Evolutionary conservation across 2,329 filamentous ascomycete genomes (phyloP).

Genomic region (Neonectria coccinea): DNA sequence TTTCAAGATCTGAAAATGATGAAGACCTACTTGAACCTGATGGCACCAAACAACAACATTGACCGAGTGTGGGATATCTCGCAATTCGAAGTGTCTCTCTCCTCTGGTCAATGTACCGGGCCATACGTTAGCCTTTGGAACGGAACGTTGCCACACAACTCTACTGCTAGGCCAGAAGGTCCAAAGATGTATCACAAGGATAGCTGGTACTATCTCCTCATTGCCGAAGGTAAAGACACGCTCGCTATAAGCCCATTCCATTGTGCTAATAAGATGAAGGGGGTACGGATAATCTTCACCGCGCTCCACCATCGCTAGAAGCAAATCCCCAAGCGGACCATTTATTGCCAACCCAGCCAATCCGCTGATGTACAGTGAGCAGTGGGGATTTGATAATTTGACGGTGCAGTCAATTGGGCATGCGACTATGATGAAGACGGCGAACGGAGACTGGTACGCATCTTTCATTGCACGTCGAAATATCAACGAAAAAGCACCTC

Average conservation of each 20-base stretch:
- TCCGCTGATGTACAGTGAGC: conserved; percentile 16
- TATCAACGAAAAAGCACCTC: conserved; percentile 10
- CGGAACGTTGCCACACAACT: conserved; percentile 34
- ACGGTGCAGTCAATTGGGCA: conserved; percentile 22
- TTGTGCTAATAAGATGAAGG: neutral
- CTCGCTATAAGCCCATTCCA: too few relatives aligned
- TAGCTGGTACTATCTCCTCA: conserved; percentile 17
- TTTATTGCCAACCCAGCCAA: conserved; percentile 9
- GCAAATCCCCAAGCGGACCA: conserved; percentile 4
- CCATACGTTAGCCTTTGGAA: conserved; percentile 40
- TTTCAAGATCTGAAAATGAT: conserved; percentile 33
- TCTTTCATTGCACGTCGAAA: conserved; percentile 20
- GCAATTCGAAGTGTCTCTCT: conserved; percentile 40
- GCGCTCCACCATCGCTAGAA: conserved; percentile 12
- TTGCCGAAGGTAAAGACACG: conserved; percentile 5
- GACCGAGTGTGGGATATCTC: conserved; percentile 42
- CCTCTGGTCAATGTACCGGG: conserved; percentile 34
- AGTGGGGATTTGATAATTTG: conserved; percentile 7
- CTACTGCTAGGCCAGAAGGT: conserved; percentile 34
- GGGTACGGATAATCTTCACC: conserved; percentile 17
- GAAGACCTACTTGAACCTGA: conserved; percentile 37
- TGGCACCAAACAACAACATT: conserved; percentile 40
- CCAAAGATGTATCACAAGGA: conserved; percentile 30
- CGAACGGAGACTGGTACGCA: conserved; percentile 17
- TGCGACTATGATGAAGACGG: conserved; percentile 12